Base-by-base conservation (phyloP, 305 asterid genomes). In the Plantago coronopus region DNA sequence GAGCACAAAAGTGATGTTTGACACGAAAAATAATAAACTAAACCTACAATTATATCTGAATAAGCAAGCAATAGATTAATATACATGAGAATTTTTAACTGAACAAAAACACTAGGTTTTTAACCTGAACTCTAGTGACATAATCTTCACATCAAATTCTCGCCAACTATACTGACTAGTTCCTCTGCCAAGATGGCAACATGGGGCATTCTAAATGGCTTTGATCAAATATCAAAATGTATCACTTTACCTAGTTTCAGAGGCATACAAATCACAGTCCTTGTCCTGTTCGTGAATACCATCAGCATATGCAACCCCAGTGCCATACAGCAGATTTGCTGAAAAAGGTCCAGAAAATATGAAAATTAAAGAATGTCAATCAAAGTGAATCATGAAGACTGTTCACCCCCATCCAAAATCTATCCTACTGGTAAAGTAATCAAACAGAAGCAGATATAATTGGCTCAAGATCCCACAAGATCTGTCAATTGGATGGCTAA, bases 321-420 rank as follows among this genome's bases (percentile, higher is more conserved):
- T 59, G 27, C 71, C 60, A 64, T 55, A 56, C 47, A 25, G 71
- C 37, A 78, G 71, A 69, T 70, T 75, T 66, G 70, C 83, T 78
- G 78, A 70, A 64, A 68, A 27, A 65, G 59, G 59, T 62, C 15
- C 43, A 53, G 46, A 68, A 57, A 54, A 20, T 42, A 16, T 68
- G 64, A 62, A 53, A 63, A 62, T 19, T 14, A 11, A 16, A 27
- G 20, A 31, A 17, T 23, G 42, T 16, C 17, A 25, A 8, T 17
- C 40, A 34, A 1, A 34, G 8, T 34, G 9, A 34, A 34, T 34
- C 40, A 34, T 34, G 16, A 14, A 25, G 25, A 3, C 9, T 10
- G 3, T 18, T 25, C 20, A 4, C 25, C 40, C 6, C 57, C 11
- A 18, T 25, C 9, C 17, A 6, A 25, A 25, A 15, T 25, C n/a